Evolutionary conservation across 2,329 filamentous ascomycete genomes (phyloP).

Genomic region (Aspergillus cejpii): DNA sequence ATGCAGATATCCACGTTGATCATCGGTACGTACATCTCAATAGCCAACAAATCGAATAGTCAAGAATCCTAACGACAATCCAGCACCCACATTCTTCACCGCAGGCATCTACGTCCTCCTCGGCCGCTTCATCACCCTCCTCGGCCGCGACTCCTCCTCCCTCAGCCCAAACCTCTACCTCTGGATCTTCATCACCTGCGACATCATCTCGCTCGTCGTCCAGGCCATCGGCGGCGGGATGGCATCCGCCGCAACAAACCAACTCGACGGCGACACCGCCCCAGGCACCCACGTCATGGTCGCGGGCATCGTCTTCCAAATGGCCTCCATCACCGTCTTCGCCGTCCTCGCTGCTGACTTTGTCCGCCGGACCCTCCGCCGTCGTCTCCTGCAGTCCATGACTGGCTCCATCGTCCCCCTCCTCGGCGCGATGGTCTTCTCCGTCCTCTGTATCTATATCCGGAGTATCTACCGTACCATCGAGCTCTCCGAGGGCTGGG

Average conservation of each 20-base stretch:
- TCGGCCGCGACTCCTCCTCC: constrained; percentile 42
- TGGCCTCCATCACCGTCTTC: constrained; percentile 51
- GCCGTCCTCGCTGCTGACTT: constrained; percentile 44
- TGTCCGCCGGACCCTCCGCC: constrained; percentile 34
- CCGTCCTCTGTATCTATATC: constrained; percentile 42
- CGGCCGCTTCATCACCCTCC: constrained; percentile 42
- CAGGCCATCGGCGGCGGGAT: constrained; percentile 53
- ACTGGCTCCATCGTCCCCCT: constrained; percentile 28
- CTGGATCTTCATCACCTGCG: constrained; percentile 48
- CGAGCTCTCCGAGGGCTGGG: constrained; percentile 47
- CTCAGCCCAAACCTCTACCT: constrained; percentile 42
- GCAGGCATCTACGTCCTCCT: constrained; percentile 48
- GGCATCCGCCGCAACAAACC: constrained; percentile 41
- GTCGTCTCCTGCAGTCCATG: constrained; percentile 20
- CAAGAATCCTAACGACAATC: not conserved
- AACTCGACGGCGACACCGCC: constrained; percentile 43
- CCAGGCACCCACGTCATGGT: constrained; percentile 47
- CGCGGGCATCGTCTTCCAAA: constrained; percentile 54
- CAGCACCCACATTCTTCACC: constrained; percentile 47
- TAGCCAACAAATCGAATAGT: not conserved
- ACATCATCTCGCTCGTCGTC: constrained; percentile 49
- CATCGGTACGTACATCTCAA: constrained; percentile 23
- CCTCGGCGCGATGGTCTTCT: constrained; percentile 37
- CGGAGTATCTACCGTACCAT: constrained; percentile 48
- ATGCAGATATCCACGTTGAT: constrained; percentile 46